Evolutionary conservation across 805 yeast genomes (phyloP), one percentile per base, ranked within the genome.

Genomic region (Debaryomyces prosopidis): DNA sequence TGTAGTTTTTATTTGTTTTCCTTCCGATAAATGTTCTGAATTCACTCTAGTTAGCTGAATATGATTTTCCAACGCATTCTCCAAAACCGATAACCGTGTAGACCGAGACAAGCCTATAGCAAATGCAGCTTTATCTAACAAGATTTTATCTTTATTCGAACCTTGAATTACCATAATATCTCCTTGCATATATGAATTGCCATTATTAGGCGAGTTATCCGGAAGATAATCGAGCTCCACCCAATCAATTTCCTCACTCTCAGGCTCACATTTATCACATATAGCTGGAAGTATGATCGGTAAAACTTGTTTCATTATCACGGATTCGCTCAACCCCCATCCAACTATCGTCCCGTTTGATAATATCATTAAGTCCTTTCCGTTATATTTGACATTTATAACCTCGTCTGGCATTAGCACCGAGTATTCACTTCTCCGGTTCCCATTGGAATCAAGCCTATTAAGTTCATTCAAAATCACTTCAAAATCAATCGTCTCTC

Each of bases 241-340:
- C 62, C 70, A 90, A 62, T 91, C 97, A 81, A 90, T 79, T 55
- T 91, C 97, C 59, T 90, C 97, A 32, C 89, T 80, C 55, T 90
- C 97, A 8, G 75, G 67, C 2, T 60, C 66, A 16, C 71, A 77
- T 48, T 59, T 76, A 37, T 62, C 64, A 11, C 48, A 50, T 2
- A 68, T 77, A 2, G 87, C 80, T 0, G 60, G 54, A 38, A 69
- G 60, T 3, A 89, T 64, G 14, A 79, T 48, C 0, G 89, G 87
- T 6, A 83, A 51, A 4, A 86, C 68, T 15, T 74, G 66, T 4
- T 69, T 58, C 18, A 72, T 45, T 3, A 82, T 68, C 6, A 69
- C 72, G 0, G 62, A 46, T 63, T 91, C 97, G 14, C 71, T 66
- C 53, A 88, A 66, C 7, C 89, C 89, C 96, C 96, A 90, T 0